Percentiles rank a stretch among this genome's conserved stretches.
Evolutionary conservation across 306 rosid genomes (phyloP).

Genomic region (Cicer arietinum): DNA sequence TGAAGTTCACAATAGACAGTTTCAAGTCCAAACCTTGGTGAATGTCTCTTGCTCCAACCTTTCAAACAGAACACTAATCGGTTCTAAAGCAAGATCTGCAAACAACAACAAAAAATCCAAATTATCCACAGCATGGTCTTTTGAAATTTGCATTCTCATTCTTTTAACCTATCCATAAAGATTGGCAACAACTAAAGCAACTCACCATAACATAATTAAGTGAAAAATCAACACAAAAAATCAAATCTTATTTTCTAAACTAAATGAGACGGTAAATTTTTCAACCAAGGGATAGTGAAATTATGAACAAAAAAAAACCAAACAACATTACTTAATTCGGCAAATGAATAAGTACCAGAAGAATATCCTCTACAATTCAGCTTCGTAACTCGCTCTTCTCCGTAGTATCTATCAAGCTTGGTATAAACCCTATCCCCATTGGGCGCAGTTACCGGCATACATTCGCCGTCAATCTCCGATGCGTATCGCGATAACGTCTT

Average conservation of each 20-base stretch:
- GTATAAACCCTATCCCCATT: slow-evolving; percentile 84
- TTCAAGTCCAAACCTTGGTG: slow-evolving; percentile 64
- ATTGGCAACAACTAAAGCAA: background rate
- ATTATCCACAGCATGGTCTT: slow-evolving; percentile 29
- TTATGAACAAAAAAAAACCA: background rate
- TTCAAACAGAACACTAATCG: slow-evolving; percentile 62
- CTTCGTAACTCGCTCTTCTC: slow-evolving; percentile 54
- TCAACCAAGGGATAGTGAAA: background rate
- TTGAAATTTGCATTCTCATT: background rate
- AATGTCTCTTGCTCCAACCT: slow-evolving; percentile 86
- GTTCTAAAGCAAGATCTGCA: slow-evolving; percentile 74
- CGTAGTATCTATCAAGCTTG: slow-evolving; percentile 57
- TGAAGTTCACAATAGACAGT: slow-evolving; percentile 30
- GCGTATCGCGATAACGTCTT: slow-evolving; percentile 67
- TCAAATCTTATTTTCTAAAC: background rate
- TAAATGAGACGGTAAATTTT: background rate
- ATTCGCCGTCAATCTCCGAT: slow-evolving; percentile 87
- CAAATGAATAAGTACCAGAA: slow-evolving; percentile 54
- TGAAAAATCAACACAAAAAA: slow-evolving; percentile 19
- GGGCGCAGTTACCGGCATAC: slow-evolving; percentile 84
- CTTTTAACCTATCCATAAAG: slow-evolving; percentile 23
- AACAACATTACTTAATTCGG: background rate
- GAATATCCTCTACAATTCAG: slow-evolving; percentile 48
- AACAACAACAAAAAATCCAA: slow-evolving; percentile 15
- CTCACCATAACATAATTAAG: background rate